Conservation (phyloP, 2,329 filamentous ascomycete genomes). For the Aureobasidium uvarum region DNA sequence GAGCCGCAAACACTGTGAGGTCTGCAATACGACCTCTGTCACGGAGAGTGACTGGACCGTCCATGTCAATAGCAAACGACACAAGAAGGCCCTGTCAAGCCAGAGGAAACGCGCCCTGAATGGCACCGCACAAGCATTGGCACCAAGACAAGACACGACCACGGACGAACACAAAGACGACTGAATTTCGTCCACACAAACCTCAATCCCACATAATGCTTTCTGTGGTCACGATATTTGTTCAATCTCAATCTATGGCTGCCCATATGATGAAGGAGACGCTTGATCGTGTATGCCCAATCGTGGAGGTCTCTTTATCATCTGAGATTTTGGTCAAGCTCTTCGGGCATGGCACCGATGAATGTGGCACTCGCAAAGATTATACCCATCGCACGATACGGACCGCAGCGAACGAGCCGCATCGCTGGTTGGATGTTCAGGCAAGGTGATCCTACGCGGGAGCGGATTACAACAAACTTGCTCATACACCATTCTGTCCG, state of each 20-base stretch:
- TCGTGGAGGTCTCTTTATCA: not conserved
- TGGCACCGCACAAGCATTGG: not conserved
- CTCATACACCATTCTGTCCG: no score
- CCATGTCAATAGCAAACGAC: slow-evolving; percentile 56
- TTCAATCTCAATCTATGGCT: not conserved
- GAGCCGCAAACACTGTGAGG: slow-evolving; percentile 62
- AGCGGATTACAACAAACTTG: no score
- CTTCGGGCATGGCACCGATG: no score
- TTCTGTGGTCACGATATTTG: not conserved
- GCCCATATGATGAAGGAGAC: not conserved
- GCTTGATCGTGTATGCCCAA: not conserved
- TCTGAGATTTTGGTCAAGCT: not conserved
- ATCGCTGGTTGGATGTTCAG: not conserved
- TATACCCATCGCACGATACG: not conserved
- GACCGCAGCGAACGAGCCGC: no score
- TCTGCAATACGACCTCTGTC: slow-evolving; percentile 61
- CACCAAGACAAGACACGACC: not conserved
- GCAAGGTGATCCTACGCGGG: no score
- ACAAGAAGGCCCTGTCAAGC: slow-evolving; percentile 44
- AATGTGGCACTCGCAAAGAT: not conserved
- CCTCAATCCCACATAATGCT: not conserved
- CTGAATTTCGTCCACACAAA: not conserved
- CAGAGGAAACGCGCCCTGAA: slow-evolving; percentile 13
- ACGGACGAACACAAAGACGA: not conserved
- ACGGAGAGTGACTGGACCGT: slow-evolving; percentile 58